Conservation (phyloP, 208 protist genomes). For the Trypanosoma rangeli region DNA sequence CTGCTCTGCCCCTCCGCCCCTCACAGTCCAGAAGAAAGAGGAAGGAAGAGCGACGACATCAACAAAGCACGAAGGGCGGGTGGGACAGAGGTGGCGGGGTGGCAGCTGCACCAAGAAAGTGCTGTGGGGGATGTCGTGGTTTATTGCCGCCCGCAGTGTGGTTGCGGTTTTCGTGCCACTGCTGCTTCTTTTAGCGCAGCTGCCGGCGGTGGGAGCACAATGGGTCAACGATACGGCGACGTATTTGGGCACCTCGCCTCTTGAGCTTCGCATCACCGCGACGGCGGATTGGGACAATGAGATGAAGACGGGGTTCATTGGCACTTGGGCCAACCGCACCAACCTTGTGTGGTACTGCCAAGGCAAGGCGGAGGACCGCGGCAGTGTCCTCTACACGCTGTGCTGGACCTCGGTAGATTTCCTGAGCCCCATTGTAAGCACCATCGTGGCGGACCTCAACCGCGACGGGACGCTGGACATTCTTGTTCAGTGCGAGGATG, state of each 20-base stretch:
- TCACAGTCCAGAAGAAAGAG: not conserved
- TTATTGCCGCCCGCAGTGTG: not conserved
- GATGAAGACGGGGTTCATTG: constrained; percentile 20
- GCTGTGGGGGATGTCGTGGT: not conserved
- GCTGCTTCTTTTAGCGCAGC: not conserved
- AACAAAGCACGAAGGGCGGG: not conserved
- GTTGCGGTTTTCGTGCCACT: not conserved
- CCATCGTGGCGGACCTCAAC: constrained; percentile 42
- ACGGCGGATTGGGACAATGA: constrained; percentile 22
- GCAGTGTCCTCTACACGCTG: not conserved
- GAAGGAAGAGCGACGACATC: not conserved
- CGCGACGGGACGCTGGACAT: constrained; percentile 40
- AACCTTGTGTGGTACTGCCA: constrained; percentile 28
- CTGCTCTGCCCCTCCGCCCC: too few species aligned
- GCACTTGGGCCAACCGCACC: constrained; percentile 15
- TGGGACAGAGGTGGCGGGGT: too few species aligned
- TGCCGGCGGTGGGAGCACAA: not conserved
- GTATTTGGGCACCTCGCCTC: constrained; percentile 8
- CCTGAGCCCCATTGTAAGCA: constrained; percentile 40
- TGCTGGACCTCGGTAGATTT: constrained; percentile 24
- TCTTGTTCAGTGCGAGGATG: constrained; percentile 46
- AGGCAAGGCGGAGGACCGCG: not conserved
- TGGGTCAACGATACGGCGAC: constrained; percentile 13
- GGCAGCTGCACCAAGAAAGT: not conserved
- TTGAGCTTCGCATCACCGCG: constrained; percentile 14